These are phyloP conservation scores for Alternaria solani DNA, from an alignment of 2,329 filamentous ascomycete species.

Conservation along the genomic window DNA sequence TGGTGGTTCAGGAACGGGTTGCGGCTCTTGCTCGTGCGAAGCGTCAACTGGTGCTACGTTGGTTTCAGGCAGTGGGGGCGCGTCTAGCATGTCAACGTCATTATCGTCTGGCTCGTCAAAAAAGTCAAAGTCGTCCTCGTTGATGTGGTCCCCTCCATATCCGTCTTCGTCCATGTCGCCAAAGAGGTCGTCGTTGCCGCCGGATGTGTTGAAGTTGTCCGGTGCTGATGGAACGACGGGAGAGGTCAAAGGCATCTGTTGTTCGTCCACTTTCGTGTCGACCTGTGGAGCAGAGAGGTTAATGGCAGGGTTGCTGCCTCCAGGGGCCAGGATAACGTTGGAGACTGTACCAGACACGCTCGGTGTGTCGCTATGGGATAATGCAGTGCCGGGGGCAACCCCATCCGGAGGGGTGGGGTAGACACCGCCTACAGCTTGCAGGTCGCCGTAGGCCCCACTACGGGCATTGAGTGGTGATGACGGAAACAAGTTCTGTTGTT, in stretches of 20 bases:
- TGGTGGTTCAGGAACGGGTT: constrained; percentile 6
- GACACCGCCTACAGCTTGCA: constrained; percentile 49
- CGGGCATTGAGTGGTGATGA: constrained; percentile 51
- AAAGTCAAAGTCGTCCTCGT: constrained; percentile 84
- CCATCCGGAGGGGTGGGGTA: constrained; percentile 54
- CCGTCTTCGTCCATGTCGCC: constrained; percentile 71
- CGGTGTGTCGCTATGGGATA: constrained; percentile 41
- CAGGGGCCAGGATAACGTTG: constrained; percentile 40
- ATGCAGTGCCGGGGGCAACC: constrained; percentile 38
- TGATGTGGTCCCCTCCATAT: constrained; percentile 77
- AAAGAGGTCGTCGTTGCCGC: constrained; percentile 66
- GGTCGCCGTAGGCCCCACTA: constrained; percentile 44
- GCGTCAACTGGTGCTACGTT: constrained; percentile 15
- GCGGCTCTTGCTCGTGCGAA: constrained; percentile 1
- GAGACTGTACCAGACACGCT: constrained; percentile 35
- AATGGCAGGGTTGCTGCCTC: constrained; percentile 43
- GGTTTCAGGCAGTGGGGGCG: constrained; percentile 25
- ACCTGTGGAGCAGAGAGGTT: constrained; percentile 44
- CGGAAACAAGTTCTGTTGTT: constrained; percentile 37
- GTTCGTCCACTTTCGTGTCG: constrained; percentile 22
- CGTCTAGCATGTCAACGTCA: constrained; percentile 47
- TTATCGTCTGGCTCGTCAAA: constrained; percentile 70
- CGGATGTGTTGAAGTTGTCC: constrained; percentile 35
- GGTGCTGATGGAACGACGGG: constrained; percentile 30
- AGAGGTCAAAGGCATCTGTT: constrained; percentile 33